Conservation (phyloP, 345 rosid species). For the Eucalyptus regnans region DNA sequence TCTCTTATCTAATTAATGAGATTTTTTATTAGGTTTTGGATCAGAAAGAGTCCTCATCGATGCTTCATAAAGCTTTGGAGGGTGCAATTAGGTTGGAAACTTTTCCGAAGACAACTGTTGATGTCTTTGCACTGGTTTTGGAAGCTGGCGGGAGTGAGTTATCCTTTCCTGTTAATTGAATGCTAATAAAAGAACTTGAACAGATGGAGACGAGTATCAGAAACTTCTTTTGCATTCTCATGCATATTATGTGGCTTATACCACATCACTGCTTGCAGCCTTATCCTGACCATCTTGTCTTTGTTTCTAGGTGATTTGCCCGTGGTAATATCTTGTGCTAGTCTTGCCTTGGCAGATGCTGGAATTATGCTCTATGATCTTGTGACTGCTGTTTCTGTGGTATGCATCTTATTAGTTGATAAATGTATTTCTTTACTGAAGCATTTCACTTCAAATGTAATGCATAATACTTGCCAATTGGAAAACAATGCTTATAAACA, state of each 20-base stretch:
- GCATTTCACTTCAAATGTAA: background rate
- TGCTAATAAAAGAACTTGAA: background rate
- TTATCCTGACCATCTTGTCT: background rate
- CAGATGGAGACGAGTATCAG: background rate
- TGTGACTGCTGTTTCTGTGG: constrained; percentile 88
- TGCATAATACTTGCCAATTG: background rate
- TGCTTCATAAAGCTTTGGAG: constrained; percentile 94
- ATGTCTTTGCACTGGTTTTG: constrained; percentile 88
- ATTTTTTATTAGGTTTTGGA: constrained; percentile 54
- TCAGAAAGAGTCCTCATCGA: constrained; percentile 63
- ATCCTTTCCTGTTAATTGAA: background rate
- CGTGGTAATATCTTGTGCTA: constrained; percentile 80
- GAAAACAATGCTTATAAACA: background rate
- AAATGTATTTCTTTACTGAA: background rate
- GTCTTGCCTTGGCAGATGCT: constrained; percentile 96
- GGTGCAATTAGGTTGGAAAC: constrained; percentile 77
- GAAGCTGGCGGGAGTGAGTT: constrained; percentile 98
- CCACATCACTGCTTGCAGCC: background rate
- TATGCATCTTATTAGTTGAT: constrained; percentile 6
- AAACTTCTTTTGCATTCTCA: background rate
- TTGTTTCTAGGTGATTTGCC: constrained; percentile 77
- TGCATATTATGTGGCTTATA: background rate
- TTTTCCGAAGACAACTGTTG: constrained; percentile 92
- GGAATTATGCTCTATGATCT: constrained; percentile 97
- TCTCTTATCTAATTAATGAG: background rate